Evolutionary conservation across 129 eudicot genomes (phyloP).

Genomic region (Ambrosia artemisiifolia): DNA sequence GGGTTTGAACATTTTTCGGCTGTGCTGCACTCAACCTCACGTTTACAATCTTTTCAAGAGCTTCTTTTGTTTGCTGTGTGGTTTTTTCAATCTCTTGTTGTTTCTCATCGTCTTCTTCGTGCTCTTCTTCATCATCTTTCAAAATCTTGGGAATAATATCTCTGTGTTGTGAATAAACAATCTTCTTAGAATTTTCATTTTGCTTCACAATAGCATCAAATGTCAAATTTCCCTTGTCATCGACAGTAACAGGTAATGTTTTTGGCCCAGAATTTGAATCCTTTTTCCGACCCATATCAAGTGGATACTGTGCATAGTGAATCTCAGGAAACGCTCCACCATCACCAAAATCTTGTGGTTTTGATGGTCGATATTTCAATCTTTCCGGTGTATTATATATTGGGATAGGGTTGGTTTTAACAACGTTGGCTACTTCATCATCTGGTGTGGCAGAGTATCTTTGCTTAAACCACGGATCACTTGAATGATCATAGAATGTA

Average conservation of each 20-base stretch:
- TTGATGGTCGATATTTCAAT: conserved; percentile 60
- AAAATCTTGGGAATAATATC: conserved; percentile 70
- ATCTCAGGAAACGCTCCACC: conserved; percentile 97
- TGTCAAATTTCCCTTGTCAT: conserved; percentile 62
- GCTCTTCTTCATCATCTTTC: conserved; percentile 53
- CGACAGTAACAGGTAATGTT: conserved; percentile 81
- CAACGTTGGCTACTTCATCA: conserved; percentile 39
- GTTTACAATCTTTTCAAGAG: conserved; percentile 81
- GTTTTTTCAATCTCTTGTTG: conserved; percentile 80
- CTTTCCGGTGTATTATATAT: conserved; percentile 60
- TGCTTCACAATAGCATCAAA: conserved; percentile 91
- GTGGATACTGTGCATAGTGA: conserved; percentile 87
- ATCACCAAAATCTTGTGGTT: conserved; percentile 87
- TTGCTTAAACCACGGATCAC: conserved; percentile 86
- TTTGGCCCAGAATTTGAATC: conserved; percentile 54
- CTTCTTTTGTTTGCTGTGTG: conserved; percentile 61
- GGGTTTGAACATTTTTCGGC: conserved; percentile 75
- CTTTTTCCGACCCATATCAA: conserved; percentile 83
- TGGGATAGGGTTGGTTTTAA: conserved; percentile 50
- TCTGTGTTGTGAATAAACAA: conserved; percentile 66
- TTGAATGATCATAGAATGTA: conserved; percentile 69
- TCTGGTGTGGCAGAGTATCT: conserved; percentile 61
- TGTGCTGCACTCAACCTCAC: conserved; percentile 91
- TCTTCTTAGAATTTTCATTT: conserved; percentile 68
- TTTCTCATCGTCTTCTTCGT: conserved; percentile 59